Evolutionary conservation across 1,284 basidiomycete genomes (phyloP).

Genomic region (Ceratobasidium sp.): DNA sequence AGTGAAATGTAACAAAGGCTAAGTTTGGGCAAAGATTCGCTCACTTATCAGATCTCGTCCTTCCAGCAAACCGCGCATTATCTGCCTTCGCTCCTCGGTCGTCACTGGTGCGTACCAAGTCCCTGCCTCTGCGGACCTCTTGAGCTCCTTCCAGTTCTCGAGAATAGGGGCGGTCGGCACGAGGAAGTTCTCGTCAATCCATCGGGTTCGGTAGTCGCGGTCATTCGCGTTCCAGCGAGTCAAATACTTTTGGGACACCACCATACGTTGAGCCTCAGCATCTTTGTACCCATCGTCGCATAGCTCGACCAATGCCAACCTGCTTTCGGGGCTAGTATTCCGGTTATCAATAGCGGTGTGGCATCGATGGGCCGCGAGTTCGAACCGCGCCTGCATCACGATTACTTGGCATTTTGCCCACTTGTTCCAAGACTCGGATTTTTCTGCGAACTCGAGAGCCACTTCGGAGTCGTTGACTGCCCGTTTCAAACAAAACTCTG

Average conservation of each 20-base stretch:
- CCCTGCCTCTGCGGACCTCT: slow-evolving; percentile 54
- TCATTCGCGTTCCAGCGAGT: slow-evolving; percentile 7
- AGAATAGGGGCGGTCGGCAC: slow-evolving; percentile 2
- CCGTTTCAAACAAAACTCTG: slow-evolving; percentile 60
- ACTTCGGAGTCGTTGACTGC: slow-evolving; percentile 61
- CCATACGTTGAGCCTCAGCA: slow-evolving; percentile 25
- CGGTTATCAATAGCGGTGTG: slow-evolving; percentile 43
- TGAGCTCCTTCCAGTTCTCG: slow-evolving; percentile 20
- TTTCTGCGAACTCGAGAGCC: slow-evolving; percentile 58
- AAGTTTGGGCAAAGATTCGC: no score
- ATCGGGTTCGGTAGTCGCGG: not conserved
- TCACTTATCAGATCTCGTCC: no score
- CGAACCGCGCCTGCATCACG: slow-evolving; percentile 60
- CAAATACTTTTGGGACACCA: slow-evolving; percentile 52
- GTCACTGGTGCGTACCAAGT: slow-evolving; percentile 62
- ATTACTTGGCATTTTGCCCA: slow-evolving; percentile 59
- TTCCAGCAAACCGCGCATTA: no score
- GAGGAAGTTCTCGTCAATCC: slow-evolving; percentile 9
- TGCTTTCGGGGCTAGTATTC: slow-evolving; percentile 1
- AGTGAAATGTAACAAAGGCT: slow-evolving; percentile 30
- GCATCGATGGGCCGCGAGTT: slow-evolving; percentile 50
- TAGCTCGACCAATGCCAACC: no score
- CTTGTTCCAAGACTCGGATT: slow-evolving; percentile 59
- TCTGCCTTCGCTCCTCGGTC: slow-evolving; percentile 64
- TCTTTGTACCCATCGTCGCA: no score